Conservation (phyloP, 441 rosid genomes). For the Isatis lusitanica region DNA sequence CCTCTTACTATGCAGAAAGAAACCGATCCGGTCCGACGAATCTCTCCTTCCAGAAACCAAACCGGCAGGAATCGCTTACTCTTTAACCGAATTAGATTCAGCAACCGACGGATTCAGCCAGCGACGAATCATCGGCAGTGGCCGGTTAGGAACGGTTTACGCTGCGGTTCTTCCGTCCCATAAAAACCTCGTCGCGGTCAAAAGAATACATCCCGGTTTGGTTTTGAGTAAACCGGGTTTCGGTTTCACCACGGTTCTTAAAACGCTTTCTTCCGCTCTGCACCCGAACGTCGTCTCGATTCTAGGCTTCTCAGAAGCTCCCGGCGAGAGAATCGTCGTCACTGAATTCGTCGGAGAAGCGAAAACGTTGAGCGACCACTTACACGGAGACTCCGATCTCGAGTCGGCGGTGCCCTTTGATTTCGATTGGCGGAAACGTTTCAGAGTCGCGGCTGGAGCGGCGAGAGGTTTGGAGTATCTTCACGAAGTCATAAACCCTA, state of each 20-base stretch:
- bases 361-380: conserved; percentile 50
- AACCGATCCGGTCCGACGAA: conserved; percentile 50
- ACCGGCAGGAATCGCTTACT: conserved; percentile 46
- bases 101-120: conserved; percentile 75
- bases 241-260: conserved; percentile 58
- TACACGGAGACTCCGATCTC: conserved; percentile 44
- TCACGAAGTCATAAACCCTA: conserved; percentile 54
- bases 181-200: conserved; percentile 56
- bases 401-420: conserved; percentile 43
- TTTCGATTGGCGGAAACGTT: conserved; percentile 61
- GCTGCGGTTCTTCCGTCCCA: conserved; percentile 47
- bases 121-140: conserved; percentile 58
- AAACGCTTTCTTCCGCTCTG: conserved; percentile 60
- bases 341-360: conserved; percentile 53
- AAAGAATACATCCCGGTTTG: conserved; percentile 69
- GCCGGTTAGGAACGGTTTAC: conserved; percentile 67
- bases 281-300: conserved; percentile 70
- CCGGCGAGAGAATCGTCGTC: conserved; percentile 74
- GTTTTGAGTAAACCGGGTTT: conserved; percentile 71
- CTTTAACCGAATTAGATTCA: conserved; percentile 58
- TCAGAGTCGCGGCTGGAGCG: conserved; percentile 62
- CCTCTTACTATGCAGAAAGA: conserved; percentile 50
- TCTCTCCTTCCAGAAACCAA: conserved; percentile 27
- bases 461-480: conserved; percentile 72
- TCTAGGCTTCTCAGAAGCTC: conserved; percentile 71